These are phyloP conservation scores for Barnettozyma populi DNA, from an alignment of 805 yeast genomes.

Conservation along the genomic window DNA sequence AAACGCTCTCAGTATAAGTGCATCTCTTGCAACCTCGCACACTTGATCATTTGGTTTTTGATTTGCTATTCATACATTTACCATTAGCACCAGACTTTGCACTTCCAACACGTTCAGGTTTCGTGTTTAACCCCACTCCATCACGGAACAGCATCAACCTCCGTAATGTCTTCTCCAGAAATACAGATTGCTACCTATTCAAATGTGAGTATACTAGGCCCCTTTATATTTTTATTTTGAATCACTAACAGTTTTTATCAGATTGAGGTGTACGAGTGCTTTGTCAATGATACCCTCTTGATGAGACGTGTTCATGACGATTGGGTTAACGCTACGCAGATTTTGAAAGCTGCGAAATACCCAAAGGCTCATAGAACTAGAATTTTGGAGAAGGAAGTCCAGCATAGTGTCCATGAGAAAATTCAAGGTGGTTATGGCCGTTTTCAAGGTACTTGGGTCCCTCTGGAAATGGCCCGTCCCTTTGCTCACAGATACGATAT, in stretches of 20 bases:
- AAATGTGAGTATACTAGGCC: conserved; percentile 12
- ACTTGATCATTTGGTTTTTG: neutral
- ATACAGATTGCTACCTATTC: conserved; percentile 26
- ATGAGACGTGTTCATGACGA: conserved; percentile 90
- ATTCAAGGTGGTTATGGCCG: conserved; percentile 84
- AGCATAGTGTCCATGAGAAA: conserved; percentile 62
- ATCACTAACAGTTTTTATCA: conserved; percentile 7
- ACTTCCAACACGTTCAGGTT: neutral
- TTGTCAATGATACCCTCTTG: conserved; percentile 22
- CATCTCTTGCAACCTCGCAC: neutral
- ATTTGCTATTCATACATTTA: neutral
- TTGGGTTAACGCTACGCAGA: conserved; percentile 90
- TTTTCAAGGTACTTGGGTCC: conserved; percentile 86
- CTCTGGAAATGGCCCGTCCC: conserved; percentile 56
- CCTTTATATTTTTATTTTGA: neutral
- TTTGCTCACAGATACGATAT: conserved; percentile 49
- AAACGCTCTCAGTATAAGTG: neutral
- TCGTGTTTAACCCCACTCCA: neutral
- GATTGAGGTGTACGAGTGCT: conserved; percentile 27
- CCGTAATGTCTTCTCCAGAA: conserved; percentile 2
- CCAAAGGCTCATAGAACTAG: conserved; percentile 78
- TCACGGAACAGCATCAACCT: neutral
- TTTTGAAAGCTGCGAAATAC: conserved; percentile 69
- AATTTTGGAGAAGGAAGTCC: conserved; percentile 70
- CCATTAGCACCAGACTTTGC: neutral